phyloP scores from a whole-genome alignment of 306 rosid genomes.

The Hippophae rhamnoides region DNA sequence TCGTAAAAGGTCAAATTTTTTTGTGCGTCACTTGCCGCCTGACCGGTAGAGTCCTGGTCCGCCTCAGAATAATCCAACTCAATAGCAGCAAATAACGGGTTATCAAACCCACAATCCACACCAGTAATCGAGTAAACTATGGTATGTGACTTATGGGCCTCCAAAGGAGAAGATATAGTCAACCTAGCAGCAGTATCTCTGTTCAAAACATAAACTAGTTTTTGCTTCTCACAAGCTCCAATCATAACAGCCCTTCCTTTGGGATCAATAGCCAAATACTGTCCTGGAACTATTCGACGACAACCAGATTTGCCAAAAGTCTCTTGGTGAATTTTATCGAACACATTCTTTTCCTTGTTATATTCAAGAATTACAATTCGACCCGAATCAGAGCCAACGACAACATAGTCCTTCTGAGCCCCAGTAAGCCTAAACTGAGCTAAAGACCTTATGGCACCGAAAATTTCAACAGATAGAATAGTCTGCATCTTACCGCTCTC shows the following conservation, averaged over 20 bases:
- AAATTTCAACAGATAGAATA: slow-evolving; percentile 81
- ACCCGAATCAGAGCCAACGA: slow-evolving; percentile 90
- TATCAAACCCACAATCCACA: slow-evolving; percentile 93
- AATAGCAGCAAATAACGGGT: slow-evolving; percentile 85
- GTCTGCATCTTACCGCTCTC: slow-evolving; percentile 88
- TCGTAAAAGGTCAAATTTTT: slow-evolving; percentile 78
- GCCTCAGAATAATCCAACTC: slow-evolving; percentile 91
- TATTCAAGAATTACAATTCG: slow-evolving; percentile 83
- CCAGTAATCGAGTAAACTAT: slow-evolving; percentile 88
- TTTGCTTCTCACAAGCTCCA: slow-evolving; percentile 95
- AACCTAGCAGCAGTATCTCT: slow-evolving; percentile 90
- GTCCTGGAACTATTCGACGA: slow-evolving; percentile 88
- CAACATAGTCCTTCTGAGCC: slow-evolving; percentile 75
- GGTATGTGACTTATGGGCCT: slow-evolving; percentile 82
- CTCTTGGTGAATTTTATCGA: slow-evolving; percentile 85
- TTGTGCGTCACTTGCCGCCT: slow-evolving; percentile 73
- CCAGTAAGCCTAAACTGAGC: slow-evolving; percentile 86
- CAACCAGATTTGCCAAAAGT: slow-evolving; percentile 92
- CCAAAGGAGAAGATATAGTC: slow-evolving; percentile 84
- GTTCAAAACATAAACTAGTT: slow-evolving; percentile 84
- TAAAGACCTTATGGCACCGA: slow-evolving; percentile 75
- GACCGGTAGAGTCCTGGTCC: slow-evolving; percentile 75
- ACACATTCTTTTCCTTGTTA: slow-evolving; percentile 74
- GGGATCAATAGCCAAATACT: slow-evolving; percentile 80
- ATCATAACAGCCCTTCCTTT: slow-evolving; percentile 94